Conservation (phyloP, 495 filamentous ascomycete species). For the Astrocystis sublimbata region DNA sequence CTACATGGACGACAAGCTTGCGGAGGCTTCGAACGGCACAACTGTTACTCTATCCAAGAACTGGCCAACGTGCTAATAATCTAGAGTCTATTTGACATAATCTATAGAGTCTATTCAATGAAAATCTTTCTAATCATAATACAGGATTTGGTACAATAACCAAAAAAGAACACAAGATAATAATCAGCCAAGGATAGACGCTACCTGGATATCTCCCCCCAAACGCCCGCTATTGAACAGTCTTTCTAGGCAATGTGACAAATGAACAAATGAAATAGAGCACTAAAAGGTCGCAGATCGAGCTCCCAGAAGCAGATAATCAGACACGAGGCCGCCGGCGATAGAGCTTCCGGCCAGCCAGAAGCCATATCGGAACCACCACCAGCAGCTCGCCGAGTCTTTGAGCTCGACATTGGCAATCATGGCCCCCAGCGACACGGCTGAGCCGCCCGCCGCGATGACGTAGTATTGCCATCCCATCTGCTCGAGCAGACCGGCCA, state of each 20-base stretch:
- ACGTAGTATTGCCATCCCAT: conserved; percentile 32
- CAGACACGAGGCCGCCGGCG: conserved; percentile 32
- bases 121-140: not conserved
- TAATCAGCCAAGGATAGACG: not conserved
- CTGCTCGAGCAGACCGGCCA: conserved; percentile 25
- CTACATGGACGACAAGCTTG: conserved; percentile 7
- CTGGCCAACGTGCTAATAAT: too few relatives aligned
- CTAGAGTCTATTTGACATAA: too few relatives aligned
- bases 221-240: conserved; percentile 5
- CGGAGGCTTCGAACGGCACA: conserved; percentile 15
- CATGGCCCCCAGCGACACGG: conserved; percentile 37
- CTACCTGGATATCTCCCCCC: not conserved
- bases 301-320: conserved; percentile 24
- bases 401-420: conserved; percentile 40
- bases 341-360: conserved; percentile 38
- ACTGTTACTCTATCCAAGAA: conserved; percentile 18
- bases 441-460: conserved; percentile 30
- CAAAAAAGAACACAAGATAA: not conserved
- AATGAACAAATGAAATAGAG: not conserved
- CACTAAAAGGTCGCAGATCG: not conserved
- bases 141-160: not conserved
- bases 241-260: not conserved
- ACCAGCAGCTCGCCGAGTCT: conserved; percentile 39
- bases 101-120: not conserved
- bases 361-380: conserved; percentile 44